Base-by-base conservation (phyloP, 1,284 basidiomycete species). In the Irpex lacteus region DNA sequence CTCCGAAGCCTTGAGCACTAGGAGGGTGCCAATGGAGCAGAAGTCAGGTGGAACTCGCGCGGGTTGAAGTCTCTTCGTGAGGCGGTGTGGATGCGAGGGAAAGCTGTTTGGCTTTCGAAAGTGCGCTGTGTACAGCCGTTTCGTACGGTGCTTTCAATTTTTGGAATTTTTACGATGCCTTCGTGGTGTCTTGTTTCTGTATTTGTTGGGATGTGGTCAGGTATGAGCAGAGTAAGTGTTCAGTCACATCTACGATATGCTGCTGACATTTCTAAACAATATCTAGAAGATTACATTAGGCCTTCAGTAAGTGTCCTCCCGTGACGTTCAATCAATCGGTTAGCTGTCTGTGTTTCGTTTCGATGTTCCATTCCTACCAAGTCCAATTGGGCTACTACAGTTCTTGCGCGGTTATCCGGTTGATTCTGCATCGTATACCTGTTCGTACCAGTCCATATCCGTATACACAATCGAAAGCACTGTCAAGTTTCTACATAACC, bases 1-100 rank as follows among this genome's bases (percentile, higher is more conserved):
- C 66, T 49, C 66, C 63, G 66, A 67, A 63, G 66, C 63, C 66
- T 61, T 40, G 66, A 53, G 66, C 63, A 65, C 63, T 65, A 67
- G 66, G 66, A 53, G 50, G 15, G 50, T 32, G 57, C 50, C 60
- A 37, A 54, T 56, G 61, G 66, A 65, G 66, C 66, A 67, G 61
- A 64, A 37, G 52, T 61, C 60, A 36, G 55, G 54, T 61, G 47
- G 66, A 67, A 67, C 61, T 57, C 63, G 53, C 56, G 63, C 63
- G 64, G 63, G 5, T 21, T 59, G 62, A 52, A 36, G 62, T 52
- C 44, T 58, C 34, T 44, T 36, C 40, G 40, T 62, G 53, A 60
- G 32, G 18, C 18, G 40, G 60, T 49, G 47, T 21, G 36, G 49
- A 60, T 59, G 63, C 59, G 19, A 55, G 60, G 54, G 62, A 61